These are phyloP conservation scores for Inosperma sp. DNA, from an alignment of 768 basidiomycete genomes.

Conservation along the genomic window DNA sequence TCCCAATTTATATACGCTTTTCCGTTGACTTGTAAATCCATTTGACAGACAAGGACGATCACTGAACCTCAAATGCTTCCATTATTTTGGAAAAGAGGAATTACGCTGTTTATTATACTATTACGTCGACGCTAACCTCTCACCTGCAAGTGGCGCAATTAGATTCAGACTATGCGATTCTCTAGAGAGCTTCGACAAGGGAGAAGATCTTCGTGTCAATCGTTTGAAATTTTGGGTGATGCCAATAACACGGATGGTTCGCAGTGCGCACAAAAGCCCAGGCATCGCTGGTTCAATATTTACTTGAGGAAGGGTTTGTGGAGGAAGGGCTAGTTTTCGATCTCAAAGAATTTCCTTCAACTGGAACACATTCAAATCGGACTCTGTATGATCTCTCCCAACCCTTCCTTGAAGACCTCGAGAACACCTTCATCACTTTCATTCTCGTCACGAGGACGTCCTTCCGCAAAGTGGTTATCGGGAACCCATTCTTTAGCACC, in stretches of 20 bases:
- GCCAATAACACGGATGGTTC: neutral
- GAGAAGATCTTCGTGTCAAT: conserved; percentile 1
- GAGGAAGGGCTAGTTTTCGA: neutral
- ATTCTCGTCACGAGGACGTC: neutral
- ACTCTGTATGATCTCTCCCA: conserved; percentile 1
- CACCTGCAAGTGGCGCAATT: conserved; percentile 1
- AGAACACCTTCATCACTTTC: neutral
- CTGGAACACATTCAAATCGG: neutral
- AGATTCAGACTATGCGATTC: conserved; percentile 2
- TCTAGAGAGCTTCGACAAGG: neutral
- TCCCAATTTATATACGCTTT: no score
- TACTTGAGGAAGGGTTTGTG: neutral
- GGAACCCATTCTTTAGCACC: neutral
- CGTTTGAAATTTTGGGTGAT: conserved; percentile 1
- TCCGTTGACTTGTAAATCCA: no score
- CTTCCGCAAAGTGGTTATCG: neutral
- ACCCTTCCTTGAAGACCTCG: conserved; percentile 1
- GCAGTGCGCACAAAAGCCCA: neutral
- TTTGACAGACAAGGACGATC: no score
- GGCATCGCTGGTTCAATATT: neutral
- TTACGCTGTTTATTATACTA: conserved; percentile 10
- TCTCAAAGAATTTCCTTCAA: neutral
- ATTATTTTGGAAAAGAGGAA: no score
- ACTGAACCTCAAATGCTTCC: no score
- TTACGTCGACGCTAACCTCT: neutral